A percentile compares a stretch with the other conserved stretches of the same genome.
Conservation (phyloP, 371 early-diverging fungal species). For the Furculomyces boomerangus region DNA sequence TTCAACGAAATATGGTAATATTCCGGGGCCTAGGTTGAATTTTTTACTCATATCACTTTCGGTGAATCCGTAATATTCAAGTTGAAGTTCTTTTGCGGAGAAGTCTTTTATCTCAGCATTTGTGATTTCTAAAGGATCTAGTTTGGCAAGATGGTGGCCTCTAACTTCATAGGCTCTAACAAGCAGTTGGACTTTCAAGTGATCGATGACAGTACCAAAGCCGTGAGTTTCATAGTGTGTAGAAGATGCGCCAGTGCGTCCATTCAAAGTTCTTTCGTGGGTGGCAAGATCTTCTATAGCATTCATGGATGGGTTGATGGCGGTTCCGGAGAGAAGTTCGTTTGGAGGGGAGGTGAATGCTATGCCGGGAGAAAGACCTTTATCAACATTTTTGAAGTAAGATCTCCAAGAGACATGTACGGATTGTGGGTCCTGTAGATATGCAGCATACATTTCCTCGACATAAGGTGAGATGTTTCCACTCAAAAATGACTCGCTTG, state of each 20-base stretch:
- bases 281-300: conserved; percentile 4
- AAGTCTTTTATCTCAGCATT: conserved; percentile 33
- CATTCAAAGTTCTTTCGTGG: background rate
- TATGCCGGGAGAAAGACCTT: conserved; percentile 43
- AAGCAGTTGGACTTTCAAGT: conserved; percentile 93
- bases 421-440: conserved; percentile 72
- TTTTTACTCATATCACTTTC: conserved; percentile 78
- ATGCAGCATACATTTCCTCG: conserved; percentile 91
- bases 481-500: conserved; percentile 47
- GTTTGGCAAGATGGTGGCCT: conserved; percentile 85
- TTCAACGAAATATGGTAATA: conserved; percentile 68
- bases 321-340: conserved; percentile 46
- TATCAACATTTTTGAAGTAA: conserved; percentile 80
- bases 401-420: conserved; percentile 94
- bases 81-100: conserved; percentile 68
- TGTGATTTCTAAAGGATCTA: conserved; percentile 81
- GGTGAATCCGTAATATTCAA: conserved; percentile 79
- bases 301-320: conserved; percentile 41
- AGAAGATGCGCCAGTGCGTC: background rate
- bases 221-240: background rate
- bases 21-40: conserved; percentile 86
- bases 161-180: conserved; percentile 93
- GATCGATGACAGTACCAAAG: conserved; percentile 66
- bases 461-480: conserved; percentile 71
- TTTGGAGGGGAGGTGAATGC: conserved; percentile 67